Evolutionary conservation across 2,329 filamentous ascomycete genomes (phyloP).

Genomic region (Neonectria coccinea): DNA sequence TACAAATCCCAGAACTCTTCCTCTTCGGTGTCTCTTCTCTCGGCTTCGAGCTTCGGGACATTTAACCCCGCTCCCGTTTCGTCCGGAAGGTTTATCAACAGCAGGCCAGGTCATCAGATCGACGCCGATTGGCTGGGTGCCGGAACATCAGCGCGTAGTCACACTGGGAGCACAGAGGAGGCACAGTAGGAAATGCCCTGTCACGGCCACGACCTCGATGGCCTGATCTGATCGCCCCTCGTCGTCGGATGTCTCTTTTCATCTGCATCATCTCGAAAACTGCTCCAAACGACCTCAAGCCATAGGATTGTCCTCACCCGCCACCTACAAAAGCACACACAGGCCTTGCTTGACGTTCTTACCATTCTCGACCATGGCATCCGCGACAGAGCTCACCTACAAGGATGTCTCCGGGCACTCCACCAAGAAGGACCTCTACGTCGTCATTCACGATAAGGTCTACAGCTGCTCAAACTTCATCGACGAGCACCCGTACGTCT

Average conservation of each 20-base stretch:
- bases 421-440: conserved; percentile 87
- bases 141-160: background rate
- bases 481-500: conserved; percentile 85
- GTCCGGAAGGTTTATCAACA: background rate
- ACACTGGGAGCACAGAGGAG: background rate
- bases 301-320: background rate
- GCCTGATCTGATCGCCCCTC: background rate
- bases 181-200: background rate
- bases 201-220: background rate
- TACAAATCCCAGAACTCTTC: too few relatives aligned
- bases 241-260: background rate
- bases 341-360: too few relatives aligned
- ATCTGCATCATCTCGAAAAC: background rate
- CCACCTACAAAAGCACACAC: background rate
- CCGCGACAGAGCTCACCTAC: conserved; percentile 70
- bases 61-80: conserved; percentile 1
- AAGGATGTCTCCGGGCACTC: conserved; percentile 80
- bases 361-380: conserved; percentile 7
- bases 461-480: conserved; percentile 86
- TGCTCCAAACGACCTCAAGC: background rate
- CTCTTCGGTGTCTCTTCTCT: too few relatives aligned
- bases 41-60: background rate
- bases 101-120: conserved; percentile 2
- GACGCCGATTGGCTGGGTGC: conserved; percentile 9
- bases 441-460: conserved; percentile 91